Evolutionary conservation across 306 rosid genomes (phyloP).

Genomic region (Carpinus fangiana): DNA sequence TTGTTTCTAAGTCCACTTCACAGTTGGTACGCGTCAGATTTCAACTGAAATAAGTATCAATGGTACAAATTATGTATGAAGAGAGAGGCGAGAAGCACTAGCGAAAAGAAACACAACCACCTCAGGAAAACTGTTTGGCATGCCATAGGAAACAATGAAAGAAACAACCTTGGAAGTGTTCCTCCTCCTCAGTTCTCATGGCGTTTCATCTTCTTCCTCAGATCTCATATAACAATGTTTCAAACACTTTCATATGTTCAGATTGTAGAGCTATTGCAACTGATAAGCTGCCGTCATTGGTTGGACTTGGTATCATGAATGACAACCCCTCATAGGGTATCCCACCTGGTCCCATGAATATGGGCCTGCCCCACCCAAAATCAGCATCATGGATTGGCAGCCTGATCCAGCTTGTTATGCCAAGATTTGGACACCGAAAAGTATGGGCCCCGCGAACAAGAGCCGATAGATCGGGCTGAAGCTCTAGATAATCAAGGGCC

Average conservation of each 20-base stretch:
- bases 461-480: slow-evolving; percentile 79
- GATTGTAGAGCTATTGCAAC: slow-evolving; percentile 64
- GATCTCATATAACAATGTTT: slow-evolving; percentile 50
- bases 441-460: slow-evolving; percentile 83
- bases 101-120: slow-evolving; percentile 24
- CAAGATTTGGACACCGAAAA: slow-evolving; percentile 88
- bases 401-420: slow-evolving; percentile 90
- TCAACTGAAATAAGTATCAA: slow-evolving; percentile 18
- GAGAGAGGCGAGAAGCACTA: not conserved
- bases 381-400: slow-evolving; percentile 93
- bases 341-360: slow-evolving; percentile 98
- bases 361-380: slow-evolving; percentile 96
- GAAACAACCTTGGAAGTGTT: not conserved
- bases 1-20: slow-evolving; percentile 18
- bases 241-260: slow-evolving; percentile 61
- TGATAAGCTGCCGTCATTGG: slow-evolving; percentile 64
- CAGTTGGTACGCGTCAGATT: slow-evolving; percentile 25
- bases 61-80: slow-evolving; percentile 22
- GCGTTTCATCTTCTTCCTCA: slow-evolving; percentile 27
- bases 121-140: slow-evolving; percentile 25
- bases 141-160: no score
- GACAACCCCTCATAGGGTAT: slow-evolving; percentile 80
- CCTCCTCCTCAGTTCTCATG: not conserved
- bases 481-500: slow-evolving; percentile 79
- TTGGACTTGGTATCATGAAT: slow-evolving; percentile 66